Evolutionary conservation across 768 basidiomycete species (phyloP).

Genomic region (Gelatoporia subvermispora): DNA sequence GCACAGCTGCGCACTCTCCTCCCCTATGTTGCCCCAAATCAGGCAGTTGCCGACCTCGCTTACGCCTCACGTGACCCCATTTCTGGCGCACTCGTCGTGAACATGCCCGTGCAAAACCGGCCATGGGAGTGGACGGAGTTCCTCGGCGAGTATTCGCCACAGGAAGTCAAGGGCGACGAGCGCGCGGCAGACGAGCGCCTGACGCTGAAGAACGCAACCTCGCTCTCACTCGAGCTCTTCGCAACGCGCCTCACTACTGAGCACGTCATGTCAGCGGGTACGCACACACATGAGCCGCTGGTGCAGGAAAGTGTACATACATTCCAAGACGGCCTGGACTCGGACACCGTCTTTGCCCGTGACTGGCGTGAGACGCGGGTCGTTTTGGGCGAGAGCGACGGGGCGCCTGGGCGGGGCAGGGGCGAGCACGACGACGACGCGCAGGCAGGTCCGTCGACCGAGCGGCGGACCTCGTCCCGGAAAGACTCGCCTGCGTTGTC

Average conservation of each 20-base stretch:
- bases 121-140: conserved; percentile 90
- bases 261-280: conserved; percentile 30
- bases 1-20: conserved; percentile 56
- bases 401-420: conserved; percentile 15
- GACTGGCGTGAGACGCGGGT: conserved; percentile 76
- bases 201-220: conserved; percentile 58
- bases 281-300: conserved; percentile 22
- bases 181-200: conserved; percentile 36
- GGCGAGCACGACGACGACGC: conserved; percentile 25
- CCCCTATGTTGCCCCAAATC: conserved; percentile 45
- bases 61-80: conserved; percentile 49
- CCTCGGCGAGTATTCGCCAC: conserved; percentile 48
- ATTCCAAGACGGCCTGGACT: conserved; percentile 61
- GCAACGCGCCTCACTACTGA: conserved; percentile 64
- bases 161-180: conserved; percentile 41
- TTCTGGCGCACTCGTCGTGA: conserved; percentile 44
- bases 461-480: conserved; percentile 31
- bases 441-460: conserved; percentile 15
- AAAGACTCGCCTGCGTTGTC: conserved; percentile 48
- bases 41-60: conserved; percentile 51
- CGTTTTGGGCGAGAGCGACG: conserved; percentile 30
- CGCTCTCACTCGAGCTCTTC: conserved; percentile 70
- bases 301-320: conserved; percentile 44
- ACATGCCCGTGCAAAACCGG: conserved; percentile 57
- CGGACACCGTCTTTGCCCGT: conserved; percentile 62